Evolutionary conservation across 169 alveolate species (phyloP).

Genomic region (Theileria sp.): DNA sequence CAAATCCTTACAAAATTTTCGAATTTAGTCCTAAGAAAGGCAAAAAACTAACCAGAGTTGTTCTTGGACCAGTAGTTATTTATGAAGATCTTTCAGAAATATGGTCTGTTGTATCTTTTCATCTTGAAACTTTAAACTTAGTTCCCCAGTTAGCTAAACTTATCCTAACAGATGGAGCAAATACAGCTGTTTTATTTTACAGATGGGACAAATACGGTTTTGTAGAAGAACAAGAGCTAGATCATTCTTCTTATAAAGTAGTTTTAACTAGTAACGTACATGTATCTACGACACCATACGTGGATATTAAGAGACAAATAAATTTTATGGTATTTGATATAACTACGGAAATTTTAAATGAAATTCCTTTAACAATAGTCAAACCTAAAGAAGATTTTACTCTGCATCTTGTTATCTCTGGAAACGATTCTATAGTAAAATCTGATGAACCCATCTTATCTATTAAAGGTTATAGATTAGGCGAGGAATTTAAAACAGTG

Average conservation of each 20-base stretch:
- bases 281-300: background rate
- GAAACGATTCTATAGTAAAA: background rate
- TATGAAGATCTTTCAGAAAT: background rate
- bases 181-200: background rate
- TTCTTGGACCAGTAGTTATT: background rate
- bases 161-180: conserved; percentile 1
- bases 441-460: background rate
- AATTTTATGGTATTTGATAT: background rate
- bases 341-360: background rate
- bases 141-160: background rate
- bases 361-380: background rate
- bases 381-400: background rate
- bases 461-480: background rate
- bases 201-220: conserved; percentile 9
- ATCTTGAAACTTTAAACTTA: background rate
- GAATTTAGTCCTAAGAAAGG: conserved; percentile 6
- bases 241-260: background rate
- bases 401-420: background rate
- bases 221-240: background rate
- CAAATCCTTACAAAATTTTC: background rate
- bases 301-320: background rate
- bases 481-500: background rate
- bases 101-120: background rate
- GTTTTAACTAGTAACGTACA: background rate
- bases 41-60: background rate